Conservation (phyloP, 2,329 filamentous ascomycete species). For the Sclerotinia trifoliorum region DNA sequence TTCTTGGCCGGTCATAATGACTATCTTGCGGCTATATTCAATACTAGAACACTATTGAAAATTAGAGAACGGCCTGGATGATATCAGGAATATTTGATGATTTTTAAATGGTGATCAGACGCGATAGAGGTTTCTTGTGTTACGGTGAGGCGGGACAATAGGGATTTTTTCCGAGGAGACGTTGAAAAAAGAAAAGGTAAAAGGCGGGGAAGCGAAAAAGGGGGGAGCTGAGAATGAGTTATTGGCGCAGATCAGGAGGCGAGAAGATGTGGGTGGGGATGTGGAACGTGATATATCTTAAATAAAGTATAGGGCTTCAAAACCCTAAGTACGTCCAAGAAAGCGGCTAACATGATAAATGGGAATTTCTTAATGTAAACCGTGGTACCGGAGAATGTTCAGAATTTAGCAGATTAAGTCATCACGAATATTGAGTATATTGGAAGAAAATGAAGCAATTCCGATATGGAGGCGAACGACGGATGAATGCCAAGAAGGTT, state of each 20-base stretch:
- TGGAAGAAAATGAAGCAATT: not conserved
- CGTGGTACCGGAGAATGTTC: slow-evolving; percentile 3
- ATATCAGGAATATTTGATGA: not conserved
- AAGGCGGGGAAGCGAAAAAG: slow-evolving; percentile 13
- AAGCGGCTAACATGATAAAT: not conserved
- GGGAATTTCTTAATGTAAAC: not conserved
- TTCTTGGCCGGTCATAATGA: not conserved
- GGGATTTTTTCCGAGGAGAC: not conserved
- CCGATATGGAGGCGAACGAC: not conserved
- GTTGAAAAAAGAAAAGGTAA: not conserved
- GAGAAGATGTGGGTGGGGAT: not conserved
- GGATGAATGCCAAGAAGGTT: not conserved
- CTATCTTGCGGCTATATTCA: slow-evolving; percentile 6
- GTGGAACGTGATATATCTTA: slow-evolving; percentile 10
- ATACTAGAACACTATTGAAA: not conserved
- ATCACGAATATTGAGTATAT: not conserved
- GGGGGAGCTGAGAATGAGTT: slow-evolving; percentile 1
- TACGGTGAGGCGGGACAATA: not conserved
- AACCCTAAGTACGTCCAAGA: not conserved
- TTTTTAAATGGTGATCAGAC: not conserved
- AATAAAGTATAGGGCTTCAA: not conserved
- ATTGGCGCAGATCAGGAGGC: slow-evolving; percentile 1
- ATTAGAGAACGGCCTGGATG: not conserved
- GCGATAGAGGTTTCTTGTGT: not conserved
- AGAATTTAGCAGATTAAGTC: not conserved